phyloP scores from a whole-genome alignment of 2,329 filamentous ascomycete species.

The Penicillium glabrum region DNA sequence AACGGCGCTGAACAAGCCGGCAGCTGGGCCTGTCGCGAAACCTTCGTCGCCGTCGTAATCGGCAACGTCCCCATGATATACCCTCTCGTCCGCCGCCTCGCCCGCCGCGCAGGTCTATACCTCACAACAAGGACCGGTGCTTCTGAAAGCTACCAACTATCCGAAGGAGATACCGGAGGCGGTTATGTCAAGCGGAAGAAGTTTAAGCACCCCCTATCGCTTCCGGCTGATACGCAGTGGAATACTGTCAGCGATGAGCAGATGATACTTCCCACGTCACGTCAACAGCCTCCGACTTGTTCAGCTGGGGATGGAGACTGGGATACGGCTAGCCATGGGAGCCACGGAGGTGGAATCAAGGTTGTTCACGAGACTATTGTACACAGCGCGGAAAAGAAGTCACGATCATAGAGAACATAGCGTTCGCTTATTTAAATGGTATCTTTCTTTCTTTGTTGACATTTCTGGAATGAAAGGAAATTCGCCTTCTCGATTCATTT shows the following conservation, averaged over 20 bases:
- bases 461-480: background rate
- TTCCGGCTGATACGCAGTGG: slow-evolving; percentile 33
- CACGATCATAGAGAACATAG: slow-evolving; percentile 3
- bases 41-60: slow-evolving; percentile 47
- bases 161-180: slow-evolving; percentile 15
- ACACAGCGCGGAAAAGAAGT: slow-evolving; percentile 20
- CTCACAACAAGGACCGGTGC: slow-evolving; percentile 17
- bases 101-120: slow-evolving; percentile 27
- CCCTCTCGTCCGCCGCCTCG: slow-evolving; percentile 30
- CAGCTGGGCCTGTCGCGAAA: slow-evolving; percentile 47
- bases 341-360: slow-evolving; percentile 27
- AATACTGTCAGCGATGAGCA: slow-evolving; percentile 31
- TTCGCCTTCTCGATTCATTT: no score
- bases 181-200: slow-evolving; percentile 21
- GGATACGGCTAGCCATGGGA: slow-evolving; percentile 18
- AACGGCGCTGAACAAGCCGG: slow-evolving; percentile 43
- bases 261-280: slow-evolving; percentile 25
- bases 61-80: slow-evolving; percentile 47
- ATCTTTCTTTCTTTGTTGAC: background rate
- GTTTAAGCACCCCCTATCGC: slow-evolving; percentile 32
- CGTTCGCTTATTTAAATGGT: background rate
- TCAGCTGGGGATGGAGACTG: slow-evolving; percentile 22
- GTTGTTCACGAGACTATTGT: slow-evolving; percentile 34
- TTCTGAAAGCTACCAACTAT: slow-evolving; percentile 26
- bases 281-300: slow-evolving; percentile 25